These are phyloP conservation scores for Amphicarpaea edgeworthii DNA, from an alignment of 306 rosid species.

Conservation along the genomic window DNA sequence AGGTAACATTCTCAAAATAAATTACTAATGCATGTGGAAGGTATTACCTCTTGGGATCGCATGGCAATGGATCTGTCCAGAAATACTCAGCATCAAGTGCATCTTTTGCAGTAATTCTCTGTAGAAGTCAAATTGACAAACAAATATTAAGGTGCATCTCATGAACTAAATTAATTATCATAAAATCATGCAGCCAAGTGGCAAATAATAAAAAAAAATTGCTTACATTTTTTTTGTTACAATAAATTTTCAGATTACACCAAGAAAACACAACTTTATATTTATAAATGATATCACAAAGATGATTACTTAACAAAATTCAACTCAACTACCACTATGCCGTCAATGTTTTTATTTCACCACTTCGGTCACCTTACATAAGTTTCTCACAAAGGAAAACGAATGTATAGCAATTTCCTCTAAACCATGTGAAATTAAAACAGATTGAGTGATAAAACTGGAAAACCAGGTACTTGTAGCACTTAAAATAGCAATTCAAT, in stretches of 20 bases:
- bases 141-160: background rate
- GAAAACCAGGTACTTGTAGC: constrained; percentile 11
- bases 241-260: background rate
- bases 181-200: background rate
- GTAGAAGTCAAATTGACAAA: constrained; percentile 32
- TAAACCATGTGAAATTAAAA: background rate
- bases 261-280: background rate
- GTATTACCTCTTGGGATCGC: constrained; percentile 71
- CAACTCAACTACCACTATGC: background rate
- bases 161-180: background rate
- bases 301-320: background rate
- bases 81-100: constrained; percentile 83
- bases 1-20: background rate
- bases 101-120: constrained; percentile 75
- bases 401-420: background rate
- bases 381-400: background rate
- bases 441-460: background rate
- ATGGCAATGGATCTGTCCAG: constrained; percentile 77
- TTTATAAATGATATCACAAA: background rate
- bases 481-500: constrained; percentile 4
- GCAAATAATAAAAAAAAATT: background rate
- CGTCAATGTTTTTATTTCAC: background rate
- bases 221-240: background rate
- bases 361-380: background rate
- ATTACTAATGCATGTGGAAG: background rate